Percentiles rank a stretch among this genome's conserved stretches.
Evolutionary conservation across 2,329 filamentous ascomycete species (phyloP).

Genomic region (Zasmidium angulare): DNA sequence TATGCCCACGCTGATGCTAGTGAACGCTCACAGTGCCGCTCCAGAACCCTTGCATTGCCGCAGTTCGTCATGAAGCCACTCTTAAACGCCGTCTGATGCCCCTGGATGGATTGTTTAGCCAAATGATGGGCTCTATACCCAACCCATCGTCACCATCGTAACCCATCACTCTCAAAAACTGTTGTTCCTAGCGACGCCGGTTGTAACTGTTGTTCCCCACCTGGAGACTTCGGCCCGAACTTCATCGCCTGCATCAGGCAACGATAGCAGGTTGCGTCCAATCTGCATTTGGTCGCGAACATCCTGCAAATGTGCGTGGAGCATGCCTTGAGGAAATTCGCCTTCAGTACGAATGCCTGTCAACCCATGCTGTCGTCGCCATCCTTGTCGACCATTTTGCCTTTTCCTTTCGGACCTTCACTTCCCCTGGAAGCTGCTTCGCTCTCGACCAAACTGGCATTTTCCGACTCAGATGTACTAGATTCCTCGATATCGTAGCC

Average conservation of each 20-base stretch:
- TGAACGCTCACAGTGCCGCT: background rate
- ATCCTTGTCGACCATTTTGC: background rate
- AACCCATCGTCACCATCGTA: too few relatives aligned
- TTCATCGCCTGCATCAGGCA: too few relatives aligned
- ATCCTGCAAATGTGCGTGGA: too few relatives aligned
- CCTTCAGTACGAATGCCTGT: background rate
- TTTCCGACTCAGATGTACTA: conserved; percentile 18
- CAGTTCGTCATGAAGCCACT: background rate
- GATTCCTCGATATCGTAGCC: conserved; percentile 55
- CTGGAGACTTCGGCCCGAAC: too few relatives aligned
- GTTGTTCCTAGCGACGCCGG: too few relatives aligned
- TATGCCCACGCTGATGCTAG: background rate
- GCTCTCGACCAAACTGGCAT: conserved; percentile 17
- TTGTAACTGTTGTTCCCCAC: too few relatives aligned
- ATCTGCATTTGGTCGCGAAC: too few relatives aligned
- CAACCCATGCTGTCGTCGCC: conserved; percentile 14
- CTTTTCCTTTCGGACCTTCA: background rate
- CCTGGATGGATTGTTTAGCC: background rate
- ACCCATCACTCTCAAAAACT: too few relatives aligned
- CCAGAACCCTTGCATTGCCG: background rate
- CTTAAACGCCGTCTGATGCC: background rate
- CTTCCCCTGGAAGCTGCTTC: conserved; percentile 1
- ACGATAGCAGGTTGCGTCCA: too few relatives aligned
- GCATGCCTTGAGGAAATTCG: too few relatives aligned
- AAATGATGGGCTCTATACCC: background rate